Percentiles rank a stretch among this genome's conserved stretches.
Evolutionary conservation across 1,139 yeast species (phyloP).

Genomic region (Meyerozyma carpophila): DNA sequence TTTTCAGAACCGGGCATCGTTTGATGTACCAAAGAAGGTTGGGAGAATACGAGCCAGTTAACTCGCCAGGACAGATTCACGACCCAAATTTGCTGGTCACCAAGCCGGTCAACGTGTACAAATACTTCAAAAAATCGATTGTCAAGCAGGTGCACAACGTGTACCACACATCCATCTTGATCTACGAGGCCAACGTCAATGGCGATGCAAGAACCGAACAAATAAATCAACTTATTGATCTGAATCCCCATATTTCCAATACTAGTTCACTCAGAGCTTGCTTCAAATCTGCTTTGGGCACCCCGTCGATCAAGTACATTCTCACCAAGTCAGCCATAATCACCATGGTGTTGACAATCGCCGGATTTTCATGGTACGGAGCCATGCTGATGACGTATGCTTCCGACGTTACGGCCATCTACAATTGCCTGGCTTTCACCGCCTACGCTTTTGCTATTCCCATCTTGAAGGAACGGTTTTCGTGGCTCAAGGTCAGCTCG

Average conservation of each 20-base stretch:
- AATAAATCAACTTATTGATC: conserved; percentile 31
- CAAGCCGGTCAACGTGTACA: conserved; percentile 14
- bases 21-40: conserved; percentile 10
- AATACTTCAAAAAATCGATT: conserved; percentile 38
- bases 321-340: conserved; percentile 38
- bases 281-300: conserved; percentile 28
- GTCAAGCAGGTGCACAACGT: conserved; percentile 47
- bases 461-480: conserved; percentile 58
- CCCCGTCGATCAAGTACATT: conserved; percentile 48
- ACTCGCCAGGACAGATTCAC: conserved; percentile 24
- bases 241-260: conserved; percentile 38
- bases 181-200: conserved; percentile 37
- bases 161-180: conserved; percentile 46
- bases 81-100: conserved; percentile 13
- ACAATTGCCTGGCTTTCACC: conserved; percentile 84
- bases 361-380: conserved; percentile 84
- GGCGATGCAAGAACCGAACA: conserved; percentile 31
- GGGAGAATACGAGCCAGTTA: conserved; percentile 23
- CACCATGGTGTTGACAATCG: conserved; percentile 59
- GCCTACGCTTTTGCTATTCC: conserved; percentile 85
- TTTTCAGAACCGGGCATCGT: conserved; percentile 34
- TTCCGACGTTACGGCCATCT: conserved; percentile 83
- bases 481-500: conserved; percentile 61
- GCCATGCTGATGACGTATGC: conserved; percentile 81
- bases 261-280: conserved; percentile 33